Evolutionary conservation across 2,329 filamentous ascomycete species (phyloP), one percentile per base, ranked within the genome.

Genomic region (Calonectria pteridis): DNA sequence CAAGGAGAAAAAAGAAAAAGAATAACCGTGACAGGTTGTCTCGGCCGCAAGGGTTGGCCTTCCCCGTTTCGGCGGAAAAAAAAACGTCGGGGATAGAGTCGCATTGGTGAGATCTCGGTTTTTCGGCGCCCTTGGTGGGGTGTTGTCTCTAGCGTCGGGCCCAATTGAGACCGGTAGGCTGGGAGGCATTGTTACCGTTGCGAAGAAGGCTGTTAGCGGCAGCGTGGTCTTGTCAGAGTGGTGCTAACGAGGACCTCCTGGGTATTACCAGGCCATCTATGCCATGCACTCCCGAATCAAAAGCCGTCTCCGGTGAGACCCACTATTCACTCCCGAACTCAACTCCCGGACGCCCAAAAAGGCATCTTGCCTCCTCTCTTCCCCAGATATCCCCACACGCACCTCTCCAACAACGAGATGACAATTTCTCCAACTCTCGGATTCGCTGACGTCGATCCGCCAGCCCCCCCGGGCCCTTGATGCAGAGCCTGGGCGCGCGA

Each of bases 321-420:
- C 72, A 72, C 75, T 59, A 29, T 71, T 55, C 66, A 76, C 72
- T 82, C 77, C 79, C 81, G 81, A 80, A 73, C 72, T 75, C 78
- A 81, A 80, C 72, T 81, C 79, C 79, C 79, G 79, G 72, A 46
- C 18, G 75, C 80, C 79, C 77, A 77, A 81, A 81, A 74, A 53
- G 76, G 77, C 67, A 76, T 73, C 69, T 55, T 68, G 63, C 71
- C 75, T 78, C 77, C 75, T 78, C 73, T 68, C 71, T 73, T 77
- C 78, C 78, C 78, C 77, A 78, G 77, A 75, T 66, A 69, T 77
- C 78, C 77, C 78, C 78, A 80, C 77, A 78, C 72, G 65, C 67
- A 69, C 50, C 65, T 64, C 62, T 67, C 55, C 43, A 63, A 40
- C 66, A n/a, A 72, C 58, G 72, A 67, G 66, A 77, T 80, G 76